Percentiles rank a stretch among this genome's conserved stretches.
Evolutionary conservation across 768 basidiomycete species (phyloP).

Genomic region (Coprinellus micaceus): DNA sequence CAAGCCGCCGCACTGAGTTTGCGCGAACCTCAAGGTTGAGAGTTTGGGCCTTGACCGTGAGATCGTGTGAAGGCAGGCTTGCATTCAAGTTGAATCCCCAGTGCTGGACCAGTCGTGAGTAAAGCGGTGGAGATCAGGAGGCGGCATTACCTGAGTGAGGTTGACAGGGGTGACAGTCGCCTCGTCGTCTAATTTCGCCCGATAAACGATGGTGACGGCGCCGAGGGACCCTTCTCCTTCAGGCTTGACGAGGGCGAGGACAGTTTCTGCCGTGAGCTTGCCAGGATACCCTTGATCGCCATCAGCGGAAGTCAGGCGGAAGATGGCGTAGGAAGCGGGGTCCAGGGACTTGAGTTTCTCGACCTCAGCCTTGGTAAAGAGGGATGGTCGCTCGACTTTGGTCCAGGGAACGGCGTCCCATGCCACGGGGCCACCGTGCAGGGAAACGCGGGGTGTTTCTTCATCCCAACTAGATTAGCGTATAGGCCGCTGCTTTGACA

Average conservation of each 20-base stretch:
- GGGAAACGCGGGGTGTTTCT: constrained; percentile 56
- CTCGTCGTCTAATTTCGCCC: constrained; percentile 57
- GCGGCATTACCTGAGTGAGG: constrained; percentile 58
- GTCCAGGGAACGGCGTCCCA: constrained; percentile 60
- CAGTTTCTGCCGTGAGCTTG: constrained; percentile 52
- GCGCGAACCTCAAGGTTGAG: constrained; percentile 38
- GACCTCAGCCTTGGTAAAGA: constrained; percentile 58
- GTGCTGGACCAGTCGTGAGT: constrained; percentile 41
- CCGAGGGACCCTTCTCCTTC: constrained; percentile 42
- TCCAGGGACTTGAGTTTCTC: constrained; percentile 34
- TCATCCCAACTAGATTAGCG: neutral
- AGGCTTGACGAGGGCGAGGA: constrained; percentile 42
- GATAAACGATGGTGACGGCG: constrained; percentile 62
- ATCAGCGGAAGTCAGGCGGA: constrained; percentile 54
- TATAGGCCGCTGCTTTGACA: neutral
- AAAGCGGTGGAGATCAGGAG: constrained; percentile 4
- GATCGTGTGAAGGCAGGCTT: constrained; percentile 38
- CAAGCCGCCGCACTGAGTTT: neutral
- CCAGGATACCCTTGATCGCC: constrained; percentile 75
- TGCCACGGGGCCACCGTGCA: constrained; percentile 69
- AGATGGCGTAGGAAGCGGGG: constrained; percentile 43
- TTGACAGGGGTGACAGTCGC: constrained; percentile 67
- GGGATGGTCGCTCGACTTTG: constrained; percentile 38
- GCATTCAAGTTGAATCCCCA: constrained; percentile 84
- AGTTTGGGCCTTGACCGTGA: constrained; percentile 49